Percentiles rank a stretch among this genome's conserved stretches.
phyloP scores from a whole-genome alignment of 2,329 filamentous ascomycete genomes.

The Pyricularia pennisetigena region DNA sequence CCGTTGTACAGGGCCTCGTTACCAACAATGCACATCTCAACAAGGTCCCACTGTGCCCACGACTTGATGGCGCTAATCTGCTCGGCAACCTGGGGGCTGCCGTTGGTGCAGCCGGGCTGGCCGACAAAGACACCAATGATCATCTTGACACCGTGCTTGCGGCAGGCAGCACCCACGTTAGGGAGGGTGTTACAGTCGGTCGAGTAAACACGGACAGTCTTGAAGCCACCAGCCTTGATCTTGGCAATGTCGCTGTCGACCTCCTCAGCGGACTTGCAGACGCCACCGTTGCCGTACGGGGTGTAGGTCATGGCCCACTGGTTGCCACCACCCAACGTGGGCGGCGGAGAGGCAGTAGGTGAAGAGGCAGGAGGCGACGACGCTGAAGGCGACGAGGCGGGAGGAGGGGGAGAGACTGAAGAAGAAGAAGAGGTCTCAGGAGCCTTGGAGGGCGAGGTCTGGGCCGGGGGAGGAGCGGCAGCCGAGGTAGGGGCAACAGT shows the following conservation, averaged over 20 bases:
- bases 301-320: slow-evolving; percentile 75
- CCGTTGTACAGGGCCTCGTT: slow-evolving; percentile 84
- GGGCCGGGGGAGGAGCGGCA: slow-evolving; percentile 12
- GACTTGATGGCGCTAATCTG: slow-evolving; percentile 65
- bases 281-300: slow-evolving; percentile 50
- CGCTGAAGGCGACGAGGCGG: too few relatives aligned
- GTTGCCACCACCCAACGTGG: slow-evolving; percentile 32
- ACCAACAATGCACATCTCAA: slow-evolving; percentile 75
- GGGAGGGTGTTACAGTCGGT: slow-evolving; percentile 80
- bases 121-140: slow-evolving; percentile 86
- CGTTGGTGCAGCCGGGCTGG: slow-evolving; percentile 47
- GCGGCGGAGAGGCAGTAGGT: slow-evolving; percentile 11
- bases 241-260: slow-evolving; percentile 51
- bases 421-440: slow-evolving; percentile 4
- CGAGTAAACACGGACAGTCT: slow-evolving; percentile 72
- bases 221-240: slow-evolving; percentile 60
- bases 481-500: slow-evolving; percentile 14
- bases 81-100: slow-evolving; percentile 49
- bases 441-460: slow-evolving; percentile 14
- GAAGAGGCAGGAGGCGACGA: too few relatives aligned
- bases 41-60: slow-evolving; percentile 66
- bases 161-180: slow-evolving; percentile 61
- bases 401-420: too few relatives aligned
- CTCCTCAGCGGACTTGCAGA: slow-evolving; percentile 54
- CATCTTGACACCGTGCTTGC: slow-evolving; percentile 59